Evolutionary conservation across 2,329 filamentous ascomycete genomes (phyloP), one percentile per base, ranked within the genome.

Genomic region (Apiospora sp.): DNA sequence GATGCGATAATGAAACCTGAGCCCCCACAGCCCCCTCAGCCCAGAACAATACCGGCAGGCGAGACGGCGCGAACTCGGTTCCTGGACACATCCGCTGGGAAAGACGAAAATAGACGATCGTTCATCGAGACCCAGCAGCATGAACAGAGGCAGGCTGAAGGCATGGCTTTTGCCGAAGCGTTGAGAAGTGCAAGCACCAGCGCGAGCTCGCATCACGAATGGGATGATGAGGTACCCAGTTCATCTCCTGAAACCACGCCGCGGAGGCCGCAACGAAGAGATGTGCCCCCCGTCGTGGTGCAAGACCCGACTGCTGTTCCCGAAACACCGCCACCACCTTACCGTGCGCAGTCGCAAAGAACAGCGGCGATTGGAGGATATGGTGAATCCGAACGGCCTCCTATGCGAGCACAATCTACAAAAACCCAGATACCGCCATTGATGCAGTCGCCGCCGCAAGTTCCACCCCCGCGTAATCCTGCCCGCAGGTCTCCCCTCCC

Each of bases 91-190:
- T 78, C 80, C 6, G 75, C 79, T n/a, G 77, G 79, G 14, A 85
- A 84, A 43, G 86, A 90, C 74, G 88, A 90, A 37, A 86, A 86
- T 64, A 84, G 89, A 69, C 86, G 84, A 72, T 91, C 89, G 0
- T 90, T 88, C 75, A 90, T 91, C 72, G 89, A 88, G 78, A 84
- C 85, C 24, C 88, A 88, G 75, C 88, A 86, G 77, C 89, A 89
- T 4, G 84, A 91, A 77, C 91, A 92, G 87, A 86, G 89, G 49
- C 82, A 87, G 76, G 89, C 87, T 6, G 90, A 92, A 78, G 90
- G 88, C 2, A 84, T 85, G 76, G 90, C 89, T 10, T 87, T 92
- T 74, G 85, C 88, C 10, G 85, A 88, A 73, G 88, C 88, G 7
- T 78, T 83, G 19, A 82, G 84, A 46, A 80, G 82, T 67, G 78